Evolutionary conservation across 208 protist species (phyloP), one percentile per base, ranked within the genome.

Genomic region (Leishmania turanica): DNA sequence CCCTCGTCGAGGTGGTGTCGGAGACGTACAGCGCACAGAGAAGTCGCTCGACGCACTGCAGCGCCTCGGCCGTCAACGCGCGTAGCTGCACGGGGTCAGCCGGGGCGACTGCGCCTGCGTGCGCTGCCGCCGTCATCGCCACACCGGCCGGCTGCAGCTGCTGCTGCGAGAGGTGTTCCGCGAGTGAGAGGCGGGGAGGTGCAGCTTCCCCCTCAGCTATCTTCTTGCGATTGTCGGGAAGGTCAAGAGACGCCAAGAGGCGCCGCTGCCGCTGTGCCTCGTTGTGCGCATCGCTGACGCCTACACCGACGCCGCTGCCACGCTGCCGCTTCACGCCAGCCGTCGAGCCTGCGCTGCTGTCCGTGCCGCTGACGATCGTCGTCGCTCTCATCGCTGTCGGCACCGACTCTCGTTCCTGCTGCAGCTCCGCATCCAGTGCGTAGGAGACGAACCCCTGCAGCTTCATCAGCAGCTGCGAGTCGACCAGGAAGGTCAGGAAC

Each of bases 381-480:
- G 15, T 45, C 37, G 40, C 6, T 13, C 34, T n/a, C 40, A 24
- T 42, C 11, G 68, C 42, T 51, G 42, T 51, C 17, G 42, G 4
- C 9, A 17, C 42, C 40, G 2, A 40, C 40, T 72, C 80, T 19
- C 9, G 1, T n/a, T 64, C 60, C 34, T 21, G 37, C 62, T 54
- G 62, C 34, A 42, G 56, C 64, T 85, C 82, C 21, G 51, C 70
- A 9, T 81, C 82, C 24, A 85, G 24, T 19, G 49, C 37, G 72
- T 79, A 75, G 40, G 74, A 65, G 9, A 93, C 83, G 71, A 97
- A 84, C 11, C 95, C 94, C 13, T 92, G 92, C 27, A 98, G 80
- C 82, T 98, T 98, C 45, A 84, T 51, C 5, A 90, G 54, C 72
- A 98, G 80, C 51, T 89, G 87, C 40, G 88, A 90, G 54, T 91